Percentiles rank a stretch among this genome's conserved stretches.
phyloP scores from a whole-genome alignment of 306 rosid species.

The Vigna unguiculata region DNA sequence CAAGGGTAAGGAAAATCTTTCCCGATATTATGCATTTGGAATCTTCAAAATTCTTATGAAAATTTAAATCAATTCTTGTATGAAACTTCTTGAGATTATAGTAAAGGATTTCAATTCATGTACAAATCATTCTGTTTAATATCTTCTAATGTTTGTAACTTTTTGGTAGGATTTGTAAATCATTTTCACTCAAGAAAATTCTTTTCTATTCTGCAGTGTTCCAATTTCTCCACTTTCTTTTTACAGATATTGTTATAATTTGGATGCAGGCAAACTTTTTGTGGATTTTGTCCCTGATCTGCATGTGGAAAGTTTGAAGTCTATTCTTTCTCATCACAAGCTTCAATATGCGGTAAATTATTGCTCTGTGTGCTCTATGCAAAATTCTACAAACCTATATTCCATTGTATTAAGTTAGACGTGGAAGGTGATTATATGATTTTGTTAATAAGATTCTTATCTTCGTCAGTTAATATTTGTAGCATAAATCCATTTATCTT shows the following conservation, averaged over 20 bases:
- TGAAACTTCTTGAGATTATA: slow-evolving; percentile 25
- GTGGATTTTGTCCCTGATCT: slow-evolving; percentile 85
- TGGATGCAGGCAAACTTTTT: slow-evolving; percentile 70
- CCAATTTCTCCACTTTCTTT: slow-evolving; percentile 2
- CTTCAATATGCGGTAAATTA: slow-evolving; percentile 65
- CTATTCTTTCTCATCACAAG: slow-evolving; percentile 75
- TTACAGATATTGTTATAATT: slow-evolving; percentile 46
- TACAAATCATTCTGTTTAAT: slow-evolving; percentile 25
- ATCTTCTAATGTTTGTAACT: slow-evolving; percentile 26
- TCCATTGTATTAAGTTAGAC: slow-evolving; percentile 5
- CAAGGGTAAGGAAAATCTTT: slow-evolving; percentile 56
- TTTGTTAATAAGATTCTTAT: slow-evolving; percentile 1
- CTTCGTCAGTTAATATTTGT: slow-evolving; percentile 7
- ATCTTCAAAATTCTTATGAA: slow-evolving; percentile 10
- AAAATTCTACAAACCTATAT: slow-evolving; percentile 32
- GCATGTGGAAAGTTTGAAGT: slow-evolving; percentile 71
- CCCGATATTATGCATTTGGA: slow-evolving; percentile 1
- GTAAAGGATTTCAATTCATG: slow-evolving; percentile 24
- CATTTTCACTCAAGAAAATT: slow-evolving; percentile 24
- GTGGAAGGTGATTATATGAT: slow-evolving; percentile 19
- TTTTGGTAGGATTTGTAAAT: slow-evolving; percentile 15
- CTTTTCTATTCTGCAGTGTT: slow-evolving; percentile 10
- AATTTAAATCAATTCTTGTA: slow-evolving; percentile 14
- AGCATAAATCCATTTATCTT: slow-evolving; percentile 1
- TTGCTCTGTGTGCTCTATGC: slow-evolving; percentile 35